Conservation (phyloP, 225 moss, liverwort and hornwort genomes). For the Bryoerythrophyllum caledonicum region DNA sequence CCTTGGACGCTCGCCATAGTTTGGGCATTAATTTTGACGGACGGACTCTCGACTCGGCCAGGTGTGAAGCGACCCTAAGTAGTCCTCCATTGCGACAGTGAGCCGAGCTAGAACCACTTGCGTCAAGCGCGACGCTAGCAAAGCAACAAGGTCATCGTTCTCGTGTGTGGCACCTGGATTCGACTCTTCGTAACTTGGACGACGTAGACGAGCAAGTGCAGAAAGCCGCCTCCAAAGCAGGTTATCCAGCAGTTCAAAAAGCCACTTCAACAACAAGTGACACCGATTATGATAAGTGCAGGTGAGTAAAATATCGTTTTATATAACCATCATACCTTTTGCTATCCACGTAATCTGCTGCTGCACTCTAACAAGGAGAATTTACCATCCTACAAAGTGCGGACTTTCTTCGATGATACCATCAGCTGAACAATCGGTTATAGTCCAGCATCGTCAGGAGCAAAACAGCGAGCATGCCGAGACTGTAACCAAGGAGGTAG, state of each 20-base stretch:
- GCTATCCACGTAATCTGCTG: no score
- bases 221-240: no score
- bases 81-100: no score
- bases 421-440: no score
- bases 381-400: neutral
- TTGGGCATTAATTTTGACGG: no score
- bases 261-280: no score
- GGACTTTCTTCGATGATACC: neutral
- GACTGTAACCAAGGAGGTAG: slow-evolving; percentile 93
- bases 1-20: no score
- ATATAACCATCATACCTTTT: neutral
- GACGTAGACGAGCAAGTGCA: neutral
- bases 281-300: neutral
- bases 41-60: no score
- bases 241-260: neutral
- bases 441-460: slow-evolving; percentile 44
- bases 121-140: neutral
- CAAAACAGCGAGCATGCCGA: slow-evolving; percentile 70
- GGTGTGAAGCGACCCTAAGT: no score
- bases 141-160: neutral
- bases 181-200: no score
- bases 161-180: neutral
- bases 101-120: neutral
- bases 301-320: neutral
- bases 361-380: neutral